Conservation (phyloP, 2,329 filamentous ascomycete species). For the Tolypocladium endophyticum region DNA sequence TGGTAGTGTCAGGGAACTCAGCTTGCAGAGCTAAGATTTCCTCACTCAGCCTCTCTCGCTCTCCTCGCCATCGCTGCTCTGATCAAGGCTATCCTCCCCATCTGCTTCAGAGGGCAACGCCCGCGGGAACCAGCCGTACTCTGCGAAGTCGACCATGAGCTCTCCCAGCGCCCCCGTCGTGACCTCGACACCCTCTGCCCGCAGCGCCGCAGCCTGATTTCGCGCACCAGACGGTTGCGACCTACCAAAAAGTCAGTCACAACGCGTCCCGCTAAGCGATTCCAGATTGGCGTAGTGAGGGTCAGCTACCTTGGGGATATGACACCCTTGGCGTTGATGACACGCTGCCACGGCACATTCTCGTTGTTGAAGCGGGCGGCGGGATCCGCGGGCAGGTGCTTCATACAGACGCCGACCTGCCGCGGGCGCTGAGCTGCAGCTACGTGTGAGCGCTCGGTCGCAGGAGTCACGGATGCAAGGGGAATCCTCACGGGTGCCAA, state of each 20-base stretch:
- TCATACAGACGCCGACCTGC: conserved; percentile 84
- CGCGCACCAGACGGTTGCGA: conserved; percentile 36
- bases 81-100: neutral
- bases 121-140: conserved; percentile 47
- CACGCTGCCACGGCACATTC: conserved; percentile 90
- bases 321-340: conserved; percentile 76
- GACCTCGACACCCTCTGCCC: conserved; percentile 43
- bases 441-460: neutral
- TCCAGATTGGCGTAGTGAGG: neutral
- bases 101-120: conserved; percentile 32
- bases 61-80: neutral
- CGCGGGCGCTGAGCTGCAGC: conserved; percentile 56
- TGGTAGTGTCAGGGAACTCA: too few species aligned
- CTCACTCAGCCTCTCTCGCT: neutral
- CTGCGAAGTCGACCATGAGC: conserved; percentile 36
- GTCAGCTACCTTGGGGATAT: conserved; percentile 66
- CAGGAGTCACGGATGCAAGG: neutral
- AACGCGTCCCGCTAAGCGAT: neutral
- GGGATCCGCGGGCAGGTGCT: conserved; percentile 59
- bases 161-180: conserved; percentile 37
- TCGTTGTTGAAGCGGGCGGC: conserved; percentile 52
- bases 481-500: conserved; percentile 57
- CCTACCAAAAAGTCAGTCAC: conserved; percentile 15
- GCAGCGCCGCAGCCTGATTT: conserved; percentile 39
- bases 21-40: neutral